Evolutionary conservation across 108 stramenopile genomes (phyloP), one percentile per base, ranked within the genome.

Genomic region (Aurantiochytrium sp.): DNA sequence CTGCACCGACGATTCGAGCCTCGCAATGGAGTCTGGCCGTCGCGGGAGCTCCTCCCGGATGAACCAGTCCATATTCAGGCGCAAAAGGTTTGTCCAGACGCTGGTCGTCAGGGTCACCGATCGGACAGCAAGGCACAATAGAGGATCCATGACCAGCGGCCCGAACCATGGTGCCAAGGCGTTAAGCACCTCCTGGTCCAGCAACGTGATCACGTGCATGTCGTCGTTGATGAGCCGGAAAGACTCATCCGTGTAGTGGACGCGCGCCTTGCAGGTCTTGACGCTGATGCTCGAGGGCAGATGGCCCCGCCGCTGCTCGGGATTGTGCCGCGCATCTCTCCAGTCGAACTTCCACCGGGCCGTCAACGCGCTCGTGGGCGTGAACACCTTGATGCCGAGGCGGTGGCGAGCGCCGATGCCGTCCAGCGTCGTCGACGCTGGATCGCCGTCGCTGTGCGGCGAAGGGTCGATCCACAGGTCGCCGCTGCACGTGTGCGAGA

Each of bases 151-250:
- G 45, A 81, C 73, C 21, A 81, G 39, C 8, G 73, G 73, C 6
- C 73, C 73, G 3, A 81, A 81, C 73, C 39, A 41, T 27, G 73
- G 73, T 17, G 73, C 73, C 6, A 81, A 42, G 6, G 73, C 73
- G 32, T 81, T 81, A n/a, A 81, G 73, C 12, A 81, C 45, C 39
- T 81, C 42, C 24, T 81, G 73, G 30, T 81, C 73, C 6, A 81
- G 39, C n/a, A n/a, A 12, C 45, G 73, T 48, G 39, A 81, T 41
- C 10, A 81, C 73, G 34, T 65, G 59, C 39, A 48, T 21, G 12
- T 81, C 73, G 45, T 48, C 73, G 30, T 48, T 48, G n/a, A 81
- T 81, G 24, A 81, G 42, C 10, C 45, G 39, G 32, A 81, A 81
- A 0, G 73, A 81, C 39, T 81, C 45, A 24, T 81, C 42, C 27